phyloP scores from a whole-genome alignment of 2,329 filamentous ascomycete species.

The Pleurostoma richardsiae region DNA sequence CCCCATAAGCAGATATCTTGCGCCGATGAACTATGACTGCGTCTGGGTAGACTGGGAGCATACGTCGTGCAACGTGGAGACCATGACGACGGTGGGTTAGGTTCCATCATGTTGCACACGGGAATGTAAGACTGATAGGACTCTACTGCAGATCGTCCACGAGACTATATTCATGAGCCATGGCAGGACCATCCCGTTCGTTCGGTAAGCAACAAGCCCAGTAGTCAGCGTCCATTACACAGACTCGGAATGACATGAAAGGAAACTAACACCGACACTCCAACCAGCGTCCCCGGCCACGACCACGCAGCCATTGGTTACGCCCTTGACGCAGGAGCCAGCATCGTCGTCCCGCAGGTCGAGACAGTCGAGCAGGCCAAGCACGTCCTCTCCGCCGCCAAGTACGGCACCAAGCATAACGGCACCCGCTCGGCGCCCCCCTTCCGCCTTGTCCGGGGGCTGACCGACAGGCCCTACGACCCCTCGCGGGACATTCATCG shows the following conservation, averaged over 20 bases:
- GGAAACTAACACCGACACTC: too few relatives aligned
- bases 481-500: constrained; percentile 25
- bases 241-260: too few relatives aligned
- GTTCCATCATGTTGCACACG: not conserved
- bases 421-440: constrained; percentile 41
- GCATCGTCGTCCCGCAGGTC: constrained; percentile 39
- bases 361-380: constrained; percentile 40
- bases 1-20: constrained; percentile 31
- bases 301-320: constrained; percentile 40
- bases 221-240: not conserved
- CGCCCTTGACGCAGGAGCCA: constrained; percentile 43
- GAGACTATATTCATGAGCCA: constrained; percentile 39
- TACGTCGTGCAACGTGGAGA: constrained; percentile 37
- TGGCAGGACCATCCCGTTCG: constrained; percentile 37
- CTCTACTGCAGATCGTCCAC: constrained; percentile 32
- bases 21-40: constrained; percentile 35
- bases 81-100: constrained; percentile 34
- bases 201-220: constrained; percentile 23
- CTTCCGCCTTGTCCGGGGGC: constrained; percentile 30
- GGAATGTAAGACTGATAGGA: not conserved
- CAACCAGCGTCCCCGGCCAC: constrained; percentile 33
- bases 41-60: constrained; percentile 46
- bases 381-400: constrained; percentile 34
- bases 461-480: constrained; percentile 30
- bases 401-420: constrained; percentile 29